A percentile compares a stretch with the other conserved stretches of the same genome.
phyloP scores from a whole-genome alignment of 192 early-diverging fungal species.

The Gryganskiella cystojenkinii region DNA sequence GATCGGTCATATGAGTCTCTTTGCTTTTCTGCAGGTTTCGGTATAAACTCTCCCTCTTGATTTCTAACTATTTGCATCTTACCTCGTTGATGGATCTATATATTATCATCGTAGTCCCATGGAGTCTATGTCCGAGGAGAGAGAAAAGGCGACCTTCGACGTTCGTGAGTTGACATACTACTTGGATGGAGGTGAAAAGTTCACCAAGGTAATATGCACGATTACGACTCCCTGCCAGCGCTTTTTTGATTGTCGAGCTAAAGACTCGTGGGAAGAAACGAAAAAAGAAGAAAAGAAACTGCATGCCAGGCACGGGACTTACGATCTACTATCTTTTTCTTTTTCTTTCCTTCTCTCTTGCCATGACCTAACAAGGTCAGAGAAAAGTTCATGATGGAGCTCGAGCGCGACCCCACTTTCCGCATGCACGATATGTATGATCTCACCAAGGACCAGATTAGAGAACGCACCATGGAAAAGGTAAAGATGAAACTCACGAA shows the following conservation, averaged over 20 bases:
- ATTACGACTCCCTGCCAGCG: no score
- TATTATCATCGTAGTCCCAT: slow-evolving; percentile 10
- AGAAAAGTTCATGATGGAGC: slow-evolving; percentile 85
- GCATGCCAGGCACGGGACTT: not conserved
- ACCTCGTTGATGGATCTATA: not conserved
- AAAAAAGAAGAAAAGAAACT: not conserved
- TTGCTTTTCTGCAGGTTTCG: no score
- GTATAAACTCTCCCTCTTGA: no score
- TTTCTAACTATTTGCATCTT: not conserved
- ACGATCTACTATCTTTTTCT: not conserved
- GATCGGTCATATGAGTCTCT: no score
- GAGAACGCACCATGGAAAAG: slow-evolving; percentile 89
- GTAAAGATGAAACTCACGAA: slow-evolving; percentile 35
- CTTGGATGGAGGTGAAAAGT: slow-evolving; percentile 80
- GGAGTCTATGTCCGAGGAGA: slow-evolving; percentile 73
- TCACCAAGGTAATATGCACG: slow-evolving; percentile 60
- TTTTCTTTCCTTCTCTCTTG: not conserved
- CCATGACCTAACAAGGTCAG: slow-evolving; percentile 55
- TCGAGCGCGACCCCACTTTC: slow-evolving; percentile 88
- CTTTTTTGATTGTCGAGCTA: no score
- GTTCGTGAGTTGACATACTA: slow-evolving; percentile 84
- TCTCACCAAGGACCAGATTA: slow-evolving; percentile 76
- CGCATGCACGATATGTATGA: slow-evolving; percentile 84
- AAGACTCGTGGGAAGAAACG: slow-evolving; percentile 4
- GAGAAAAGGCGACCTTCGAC: slow-evolving; percentile 77